Evolutionary conservation across 352 stramenopile species (phyloP), one percentile per base, ranked within the genome.

Genomic region (Phytophthora agathidicida): DNA sequence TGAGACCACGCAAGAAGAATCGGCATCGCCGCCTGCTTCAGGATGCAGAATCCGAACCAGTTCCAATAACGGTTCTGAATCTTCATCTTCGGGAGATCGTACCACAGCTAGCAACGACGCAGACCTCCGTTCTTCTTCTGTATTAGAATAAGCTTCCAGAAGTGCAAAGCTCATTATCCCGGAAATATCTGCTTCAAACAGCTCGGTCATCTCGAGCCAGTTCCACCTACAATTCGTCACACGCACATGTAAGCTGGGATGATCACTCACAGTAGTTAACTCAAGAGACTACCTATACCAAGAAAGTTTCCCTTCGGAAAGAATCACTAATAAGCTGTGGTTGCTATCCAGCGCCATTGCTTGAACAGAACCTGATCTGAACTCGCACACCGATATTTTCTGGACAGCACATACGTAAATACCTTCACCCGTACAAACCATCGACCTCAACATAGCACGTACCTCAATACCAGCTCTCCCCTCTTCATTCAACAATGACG

Each of bases 221-320:
- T 75, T 60, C 72, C 72, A 81, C 69, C 72, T 81, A 48, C 36
- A 23, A 63, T 39, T n/a, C n/a, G n/a, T n/a, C n/a, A 19, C 28
- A 39, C 50, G 9, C 35, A 27, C 23, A 14, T 13, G 14, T 23
- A 19, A 43, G 35, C 33, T 37, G n/a, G n/a, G n/a, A n/a, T 10
- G 35, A 28, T 5, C 16, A 36, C n/a, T 26, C 30, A 48, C 8
- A 23, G 14, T 20, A 19, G 7, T 11, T 36, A 38, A 16, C 17
- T 13, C 14, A 28, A 20, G 17, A 13, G 13, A 20, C 13, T 24
- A 37, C 22, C 35, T 30, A 54, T 60, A 78, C 69, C 69, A 78
- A 22, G 57, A 67, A 13, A 78, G 24, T 27, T 55, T 68, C 19
- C 65, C 69, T 32, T 60, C 48, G 7, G 47, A 67, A 28, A 74